Conservation (phyloP, 2,329 filamentous ascomycete species). For the Acrodontium crateriforme region DNA sequence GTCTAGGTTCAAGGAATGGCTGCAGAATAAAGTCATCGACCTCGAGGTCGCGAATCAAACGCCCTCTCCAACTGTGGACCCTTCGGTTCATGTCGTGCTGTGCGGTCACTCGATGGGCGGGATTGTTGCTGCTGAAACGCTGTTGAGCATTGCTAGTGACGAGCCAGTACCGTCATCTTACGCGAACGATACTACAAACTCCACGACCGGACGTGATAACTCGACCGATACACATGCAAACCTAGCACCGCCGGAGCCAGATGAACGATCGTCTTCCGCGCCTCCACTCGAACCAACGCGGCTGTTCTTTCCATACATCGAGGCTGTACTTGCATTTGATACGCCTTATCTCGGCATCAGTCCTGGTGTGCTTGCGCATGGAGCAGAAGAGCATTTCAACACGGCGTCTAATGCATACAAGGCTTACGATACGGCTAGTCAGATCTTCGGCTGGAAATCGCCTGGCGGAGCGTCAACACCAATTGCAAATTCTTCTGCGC, state of each 20-base stretch:
- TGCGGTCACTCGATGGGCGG: constrained; percentile 83
- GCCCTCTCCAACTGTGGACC: constrained; percentile 71
- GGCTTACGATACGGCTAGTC: constrained; percentile 49
- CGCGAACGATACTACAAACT: constrained; percentile 10
- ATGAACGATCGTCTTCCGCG: constrained; percentile 7
- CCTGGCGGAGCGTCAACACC: constrained; percentile 7
- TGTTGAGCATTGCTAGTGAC: constrained; percentile 61
- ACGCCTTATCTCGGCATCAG: constrained; percentile 80
- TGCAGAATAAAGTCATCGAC: constrained; percentile 86
- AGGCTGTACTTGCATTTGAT: constrained; percentile 83
- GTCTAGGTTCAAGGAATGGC: constrained; percentile 62
- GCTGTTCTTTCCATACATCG: constrained; percentile 84
- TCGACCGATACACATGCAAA: constrained; percentile 1
- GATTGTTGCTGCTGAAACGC: constrained; percentile 82
- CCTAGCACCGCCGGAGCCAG: constrained; percentile 2
- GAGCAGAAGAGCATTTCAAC: constrained; percentile 75
- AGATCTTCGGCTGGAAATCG: constrained; percentile 39
- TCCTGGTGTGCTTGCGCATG: constrained; percentile 70
- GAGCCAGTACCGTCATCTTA: constrained; percentile 31
- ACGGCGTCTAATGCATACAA: constrained; percentile 56
- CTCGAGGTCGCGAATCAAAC: constrained; percentile 73
- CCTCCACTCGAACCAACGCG: constrained; percentile 4
- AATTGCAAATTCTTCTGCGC: constrained; percentile 14
- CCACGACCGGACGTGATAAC: constrained; percentile 4
- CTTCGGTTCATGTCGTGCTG: constrained; percentile 67